Evolutionary conservation across 2,329 filamentous ascomycete genomes (phyloP).

Genomic region (Trichophyton benhamiae): DNA sequence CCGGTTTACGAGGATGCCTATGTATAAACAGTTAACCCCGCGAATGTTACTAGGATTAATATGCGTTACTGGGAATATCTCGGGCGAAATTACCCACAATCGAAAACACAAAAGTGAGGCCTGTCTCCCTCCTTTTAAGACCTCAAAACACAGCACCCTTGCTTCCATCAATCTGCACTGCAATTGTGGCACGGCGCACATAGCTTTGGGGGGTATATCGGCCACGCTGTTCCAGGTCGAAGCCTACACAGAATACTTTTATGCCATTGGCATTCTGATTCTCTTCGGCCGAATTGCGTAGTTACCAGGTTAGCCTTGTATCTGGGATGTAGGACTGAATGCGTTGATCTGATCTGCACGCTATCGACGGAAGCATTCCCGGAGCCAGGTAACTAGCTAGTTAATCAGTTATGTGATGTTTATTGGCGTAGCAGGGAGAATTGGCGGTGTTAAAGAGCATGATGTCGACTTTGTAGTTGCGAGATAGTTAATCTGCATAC

Average conservation of each 20-base stretch:
- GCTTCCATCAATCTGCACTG: not conserved
- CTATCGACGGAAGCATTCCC: not conserved
- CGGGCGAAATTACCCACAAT: not conserved
- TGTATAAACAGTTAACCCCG: not conserved
- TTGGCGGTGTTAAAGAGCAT: not conserved
- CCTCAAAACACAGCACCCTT: not conserved
- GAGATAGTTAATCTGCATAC: not conserved
- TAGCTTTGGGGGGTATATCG: not conserved
- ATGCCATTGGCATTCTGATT: slow-evolving; percentile 28
- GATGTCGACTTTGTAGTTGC: not conserved
- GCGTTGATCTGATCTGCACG: not conserved
- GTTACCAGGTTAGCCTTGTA: not conserved
- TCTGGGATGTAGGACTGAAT: not conserved
- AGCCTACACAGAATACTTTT: slow-evolving; percentile 30
- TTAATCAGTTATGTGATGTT: not conserved
- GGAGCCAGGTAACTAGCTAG: not conserved
- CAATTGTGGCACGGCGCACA: not conserved
- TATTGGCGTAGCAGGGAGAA: not conserved
- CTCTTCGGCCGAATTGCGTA: slow-evolving; percentile 27
- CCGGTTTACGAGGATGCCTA: not conserved
- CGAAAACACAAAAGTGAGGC: not conserved
- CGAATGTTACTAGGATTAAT: not conserved
- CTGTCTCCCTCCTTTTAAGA: not conserved
- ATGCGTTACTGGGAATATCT: not conserved
- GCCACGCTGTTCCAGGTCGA: slow-evolving; percentile 32